Evolutionary conservation across 208 protist species (phyloP), one percentile per base, ranked within the genome.

Genomic region (Crithidia brevicula): DNA sequence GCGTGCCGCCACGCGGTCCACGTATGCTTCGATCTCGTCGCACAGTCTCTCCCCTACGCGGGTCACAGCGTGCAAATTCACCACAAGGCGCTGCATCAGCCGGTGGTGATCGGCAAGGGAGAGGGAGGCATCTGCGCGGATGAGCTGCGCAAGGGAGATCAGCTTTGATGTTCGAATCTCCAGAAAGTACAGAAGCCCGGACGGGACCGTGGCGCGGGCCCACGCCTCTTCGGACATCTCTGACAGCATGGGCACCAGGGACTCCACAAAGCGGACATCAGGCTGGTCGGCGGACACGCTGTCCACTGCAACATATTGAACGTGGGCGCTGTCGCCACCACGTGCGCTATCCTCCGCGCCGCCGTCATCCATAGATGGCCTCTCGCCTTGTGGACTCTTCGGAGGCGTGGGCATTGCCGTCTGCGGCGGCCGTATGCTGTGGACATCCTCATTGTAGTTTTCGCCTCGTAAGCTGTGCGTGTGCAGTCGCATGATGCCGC

Each of bases 121-220:
- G 20, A 63, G 42, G 28, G 16, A 28, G 38, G 23, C 20, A 28
- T 63, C 57, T 0, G 42, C 36, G 57, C 43, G n/a, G 9, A 47
- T 23, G 25, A 63, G 42, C 57, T 63, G 57, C 28, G 42, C 57
- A 15, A 63, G 27, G 0, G 57, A 63, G 28, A 63, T 25, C 13
- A 63, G 57, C 57, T 63, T 63, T 13, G 57, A 13, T 1, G 40
- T 36, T 20, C 57, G 57, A 28, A 63, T 20, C 57, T 63, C 42
- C 4, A 63, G 16, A 23, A 63, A 63, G 27, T 25, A 13, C 3
- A 38, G 11, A 15, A 63, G 16, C 3, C 10, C 18, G 5, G 8
- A 23, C 18, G 57, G 57, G 20, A 63, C 57, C 3, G 42, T 9
- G 8, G 34, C 57, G 28, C 22, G 3, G 4, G 43, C 57, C 57